Conservation (phyloP, 2,329 filamentous ascomycete species). For the Onygenales sp. region DNA sequence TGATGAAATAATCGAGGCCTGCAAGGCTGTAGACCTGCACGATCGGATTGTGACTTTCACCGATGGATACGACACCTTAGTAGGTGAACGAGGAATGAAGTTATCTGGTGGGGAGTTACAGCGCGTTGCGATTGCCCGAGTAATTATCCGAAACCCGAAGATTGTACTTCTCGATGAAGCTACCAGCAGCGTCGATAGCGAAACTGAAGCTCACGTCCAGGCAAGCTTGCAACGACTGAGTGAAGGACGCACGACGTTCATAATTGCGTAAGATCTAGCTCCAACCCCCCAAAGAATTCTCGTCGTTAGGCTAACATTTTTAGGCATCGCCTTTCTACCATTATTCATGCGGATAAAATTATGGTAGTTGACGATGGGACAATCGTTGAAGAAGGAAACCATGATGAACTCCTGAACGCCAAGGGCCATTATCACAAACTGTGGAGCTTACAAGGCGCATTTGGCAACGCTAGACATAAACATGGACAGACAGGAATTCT, state of each 20-base stretch:
- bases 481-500: neutral
- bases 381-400: constrained; percentile 55
- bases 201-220: constrained; percentile 39
- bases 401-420: constrained; percentile 48
- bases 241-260: constrained; percentile 42
- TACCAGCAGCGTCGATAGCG: constrained; percentile 40
- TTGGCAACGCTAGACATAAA: neutral
- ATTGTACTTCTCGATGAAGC: constrained; percentile 43
- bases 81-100: constrained; percentile 42
- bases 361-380: constrained; percentile 55
- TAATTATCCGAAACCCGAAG: constrained; percentile 34
- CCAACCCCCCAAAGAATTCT: constrained; percentile 18
- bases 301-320: constrained; percentile 6
- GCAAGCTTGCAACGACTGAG: constrained; percentile 37
- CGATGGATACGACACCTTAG: constrained; percentile 39
- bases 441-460: constrained; percentile 51
- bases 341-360: constrained; percentile 59
- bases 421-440: constrained; percentile 54
- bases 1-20: constrained; percentile 51
- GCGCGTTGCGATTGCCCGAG: constrained; percentile 39
- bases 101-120: constrained; percentile 45
- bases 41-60: constrained; percentile 53
- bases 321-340: constrained; percentile 58
- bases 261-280: constrained; percentile 40
- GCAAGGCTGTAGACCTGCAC: constrained; percentile 53